phyloP scores from a whole-genome alignment of 345 rosid species.

The Acer campestre region DNA sequence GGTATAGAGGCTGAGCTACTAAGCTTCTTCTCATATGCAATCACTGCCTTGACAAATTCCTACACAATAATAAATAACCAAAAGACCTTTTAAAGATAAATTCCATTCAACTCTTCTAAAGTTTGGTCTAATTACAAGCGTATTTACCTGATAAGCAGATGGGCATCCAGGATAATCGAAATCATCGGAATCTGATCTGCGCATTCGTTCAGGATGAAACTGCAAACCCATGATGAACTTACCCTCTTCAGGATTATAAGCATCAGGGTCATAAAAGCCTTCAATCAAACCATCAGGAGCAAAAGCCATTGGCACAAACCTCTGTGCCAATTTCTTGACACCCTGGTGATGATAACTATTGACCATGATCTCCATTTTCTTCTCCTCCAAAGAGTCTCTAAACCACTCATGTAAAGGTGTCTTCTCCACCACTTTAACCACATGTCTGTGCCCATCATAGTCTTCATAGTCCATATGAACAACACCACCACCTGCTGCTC shows the following conservation, averaged over 20 bases:
- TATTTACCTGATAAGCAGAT: constrained; percentile 49
- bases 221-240: constrained; percentile 66
- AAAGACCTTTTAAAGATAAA: too few species aligned
- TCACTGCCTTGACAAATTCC: constrained; percentile 64
- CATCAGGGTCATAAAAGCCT: constrained; percentile 72
- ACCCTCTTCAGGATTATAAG: constrained; percentile 59
- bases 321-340: constrained; percentile 51
- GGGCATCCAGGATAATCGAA: constrained; percentile 64
- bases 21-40: constrained; percentile 45
- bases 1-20: constrained; percentile 14
- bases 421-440: constrained; percentile 41
- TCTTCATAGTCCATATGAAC: constrained; percentile 53
- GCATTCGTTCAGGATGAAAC: constrained; percentile 77
- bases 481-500: constrained; percentile 1
- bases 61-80: constrained; percentile 7
- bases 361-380: constrained; percentile 60
- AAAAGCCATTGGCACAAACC: constrained; percentile 66
- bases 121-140: too few species aligned
- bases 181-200: constrained; percentile 41
- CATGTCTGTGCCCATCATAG: constrained; percentile 63
- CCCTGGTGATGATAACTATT: constrained; percentile 76
- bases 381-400: constrained; percentile 44
- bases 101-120: too few species aligned
- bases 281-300: constrained; percentile 68
- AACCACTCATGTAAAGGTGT: constrained; percentile 65